A percentile compares a stretch with the other conserved stretches of the same genome.
phyloP scores from a whole-genome alignment of 2,329 filamentous ascomycete species.

The Tympanopsis confertula region DNA sequence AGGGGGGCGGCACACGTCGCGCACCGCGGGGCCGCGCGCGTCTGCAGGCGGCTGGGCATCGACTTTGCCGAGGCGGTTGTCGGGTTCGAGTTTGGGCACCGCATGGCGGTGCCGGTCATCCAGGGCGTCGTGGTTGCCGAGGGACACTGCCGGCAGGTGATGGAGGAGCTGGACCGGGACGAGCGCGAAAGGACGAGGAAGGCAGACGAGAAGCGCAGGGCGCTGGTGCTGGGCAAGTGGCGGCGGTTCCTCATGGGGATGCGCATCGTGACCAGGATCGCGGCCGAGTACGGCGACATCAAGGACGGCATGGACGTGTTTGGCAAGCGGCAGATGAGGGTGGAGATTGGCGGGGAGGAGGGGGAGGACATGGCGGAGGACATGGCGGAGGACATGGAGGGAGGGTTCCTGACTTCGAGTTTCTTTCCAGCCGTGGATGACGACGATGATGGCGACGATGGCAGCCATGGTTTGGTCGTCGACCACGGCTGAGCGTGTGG shows the following conservation, averaged over 20 bases:
- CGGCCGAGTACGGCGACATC: conserved; percentile 62
- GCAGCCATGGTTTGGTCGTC: conserved; percentile 2
- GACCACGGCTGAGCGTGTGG: no score
- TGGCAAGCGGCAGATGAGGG: conserved; percentile 33
- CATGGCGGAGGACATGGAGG: conserved; percentile 11
- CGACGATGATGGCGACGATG: conserved; percentile 2
- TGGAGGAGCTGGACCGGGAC: conserved; percentile 69
- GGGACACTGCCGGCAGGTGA: conserved; percentile 63
- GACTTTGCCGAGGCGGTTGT: conserved; percentile 91
- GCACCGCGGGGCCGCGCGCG: conserved; percentile 60
- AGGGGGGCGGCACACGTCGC: conserved; percentile 74
- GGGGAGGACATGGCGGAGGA: conserved; percentile 13
- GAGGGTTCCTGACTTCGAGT: conserved; percentile 13
- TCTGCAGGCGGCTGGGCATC: conserved; percentile 74
- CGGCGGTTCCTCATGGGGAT: conserved; percentile 77
- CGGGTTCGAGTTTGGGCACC: conserved; percentile 90
- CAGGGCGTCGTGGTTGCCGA: conserved; percentile 79
- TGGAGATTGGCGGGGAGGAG: conserved; percentile 10
- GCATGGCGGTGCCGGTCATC: conserved; percentile 85
- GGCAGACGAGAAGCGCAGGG: conserved; percentile 73
- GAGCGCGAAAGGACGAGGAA: conserved; percentile 65
- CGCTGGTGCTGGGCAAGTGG: conserved; percentile 66
- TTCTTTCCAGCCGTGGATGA: conserved; percentile 5
- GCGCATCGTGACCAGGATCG: conserved; percentile 68
- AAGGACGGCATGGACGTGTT: conserved; percentile 39